Percentiles rank a stretch among this genome's conserved stretches.
These are phyloP conservation scores for Clavaria fumosa DNA, from an alignment of 768 basidiomycete genomes.

Conservation along the genomic window DNA sequence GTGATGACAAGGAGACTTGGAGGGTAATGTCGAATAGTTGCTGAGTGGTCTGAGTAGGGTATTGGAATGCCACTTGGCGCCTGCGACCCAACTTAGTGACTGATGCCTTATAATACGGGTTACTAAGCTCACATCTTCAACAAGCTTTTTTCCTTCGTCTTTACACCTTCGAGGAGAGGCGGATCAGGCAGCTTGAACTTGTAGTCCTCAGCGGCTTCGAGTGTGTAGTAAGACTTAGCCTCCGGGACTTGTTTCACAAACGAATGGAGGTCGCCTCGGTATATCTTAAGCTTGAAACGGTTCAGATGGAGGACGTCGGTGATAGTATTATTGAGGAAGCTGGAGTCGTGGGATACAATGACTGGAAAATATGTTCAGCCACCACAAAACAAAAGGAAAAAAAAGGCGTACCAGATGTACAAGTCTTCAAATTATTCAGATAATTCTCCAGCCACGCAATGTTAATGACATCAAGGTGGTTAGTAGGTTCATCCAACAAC, in stretches of 20 bases:
- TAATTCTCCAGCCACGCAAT: constrained; percentile 95
- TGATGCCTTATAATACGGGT: neutral
- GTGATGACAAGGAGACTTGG: constrained; percentile 94
- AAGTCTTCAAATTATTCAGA: constrained; percentile 70
- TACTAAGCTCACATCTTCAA: constrained; percentile 61
- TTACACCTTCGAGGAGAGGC: constrained; percentile 96
- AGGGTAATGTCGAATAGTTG: constrained; percentile 91
- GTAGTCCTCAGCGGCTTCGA: constrained; percentile 93
- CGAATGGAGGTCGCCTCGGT: constrained; percentile 87
- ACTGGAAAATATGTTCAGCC: constrained; percentile 27
- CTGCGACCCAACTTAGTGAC: constrained; percentile 12
- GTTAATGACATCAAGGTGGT: constrained; percentile 95
- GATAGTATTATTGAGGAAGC: constrained; percentile 96
- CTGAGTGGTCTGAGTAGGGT: constrained; percentile 72
- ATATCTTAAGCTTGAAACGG: constrained; percentile 94
- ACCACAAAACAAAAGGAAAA: constrained; percentile 5
- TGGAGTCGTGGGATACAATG: constrained; percentile 96
- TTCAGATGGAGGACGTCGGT: constrained; percentile 95
- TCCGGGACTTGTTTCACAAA: constrained; percentile 93
- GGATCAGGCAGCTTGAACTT: constrained; percentile 96
- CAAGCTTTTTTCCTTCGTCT: constrained; percentile 97
- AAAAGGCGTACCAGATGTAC: constrained; percentile 67
- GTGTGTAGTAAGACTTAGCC: constrained; percentile 95
- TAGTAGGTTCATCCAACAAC: constrained; percentile 91
- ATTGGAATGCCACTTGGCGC: constrained; percentile 94